Percentiles rank a stretch among this genome's conserved stretches.
phyloP scores from a whole-genome alignment of 768 basidiomycete genomes.

The Auricularia auricula-judae region DNA sequence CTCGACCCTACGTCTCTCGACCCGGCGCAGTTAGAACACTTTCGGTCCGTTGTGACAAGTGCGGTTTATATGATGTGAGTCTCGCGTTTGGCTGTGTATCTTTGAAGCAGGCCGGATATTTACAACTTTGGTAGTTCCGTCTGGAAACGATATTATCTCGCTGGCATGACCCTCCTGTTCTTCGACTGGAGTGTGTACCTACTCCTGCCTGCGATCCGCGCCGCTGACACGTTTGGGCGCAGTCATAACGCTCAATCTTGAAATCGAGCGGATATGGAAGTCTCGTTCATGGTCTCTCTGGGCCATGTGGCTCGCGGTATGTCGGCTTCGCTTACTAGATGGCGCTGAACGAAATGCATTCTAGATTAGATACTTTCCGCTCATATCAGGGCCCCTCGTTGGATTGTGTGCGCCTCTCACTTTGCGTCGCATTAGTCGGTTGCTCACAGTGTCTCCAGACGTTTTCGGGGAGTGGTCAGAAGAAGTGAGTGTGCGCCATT shows the following conservation, averaged over 20 bases:
- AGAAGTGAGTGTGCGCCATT: no score
- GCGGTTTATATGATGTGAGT: background rate
- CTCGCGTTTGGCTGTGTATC: background rate
- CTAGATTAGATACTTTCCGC: background rate
- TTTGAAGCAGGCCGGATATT: no score
- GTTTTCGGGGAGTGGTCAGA: no score
- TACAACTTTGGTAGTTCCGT: background rate
- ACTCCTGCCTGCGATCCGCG: background rate
- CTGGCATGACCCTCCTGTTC: background rate
- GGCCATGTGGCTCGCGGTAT: background rate
- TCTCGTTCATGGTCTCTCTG: background rate
- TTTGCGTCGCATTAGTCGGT: no score
- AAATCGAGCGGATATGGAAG: background rate
- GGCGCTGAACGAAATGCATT: background rate
- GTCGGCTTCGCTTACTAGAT: background rate
- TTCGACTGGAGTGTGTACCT: background rate
- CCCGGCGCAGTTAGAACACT: no score
- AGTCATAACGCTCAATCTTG: background rate
- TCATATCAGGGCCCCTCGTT: no score
- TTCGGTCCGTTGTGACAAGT: no score
- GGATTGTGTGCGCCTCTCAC: no score
- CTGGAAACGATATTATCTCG: background rate
- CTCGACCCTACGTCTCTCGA: no score
- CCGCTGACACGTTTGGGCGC: background rate
- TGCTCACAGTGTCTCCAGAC: no score